Conservation (phyloP, 202 grass and related monocot genomes). For the Musa balbisiana region DNA sequence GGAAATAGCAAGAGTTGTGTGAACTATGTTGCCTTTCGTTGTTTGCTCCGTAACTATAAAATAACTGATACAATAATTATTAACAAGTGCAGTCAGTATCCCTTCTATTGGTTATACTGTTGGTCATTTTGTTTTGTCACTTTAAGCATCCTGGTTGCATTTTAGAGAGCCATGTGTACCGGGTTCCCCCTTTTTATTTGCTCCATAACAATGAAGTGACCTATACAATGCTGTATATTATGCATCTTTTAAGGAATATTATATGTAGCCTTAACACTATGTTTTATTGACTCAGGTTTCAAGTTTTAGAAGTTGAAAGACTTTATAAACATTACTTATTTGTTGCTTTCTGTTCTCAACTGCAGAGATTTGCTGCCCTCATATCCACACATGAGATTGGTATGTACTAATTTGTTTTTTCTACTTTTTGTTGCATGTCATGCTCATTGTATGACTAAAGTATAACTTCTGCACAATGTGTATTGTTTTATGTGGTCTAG, state of each 20-base stretch:
- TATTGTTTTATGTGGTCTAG: constrained; percentile 5
- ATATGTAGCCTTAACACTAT: background rate
- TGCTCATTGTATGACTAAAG: background rate
- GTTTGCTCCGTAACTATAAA: too few species aligned
- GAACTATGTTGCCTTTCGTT: too few species aligned
- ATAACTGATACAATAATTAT: too few species aligned
- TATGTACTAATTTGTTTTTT: constrained; percentile 26
- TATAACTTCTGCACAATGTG: background rate
- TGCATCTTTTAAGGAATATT: background rate
- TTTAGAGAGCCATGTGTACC: too few species aligned
- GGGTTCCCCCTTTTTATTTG: too few species aligned
- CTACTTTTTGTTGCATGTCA: background rate
- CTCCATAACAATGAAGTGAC: too few species aligned
- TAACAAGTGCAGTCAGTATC: too few species aligned
- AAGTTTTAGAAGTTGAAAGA: background rate
- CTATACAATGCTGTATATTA: background rate
- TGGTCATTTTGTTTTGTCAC: too few species aligned
- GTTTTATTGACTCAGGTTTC: background rate
- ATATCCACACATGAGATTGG: constrained; percentile 75
- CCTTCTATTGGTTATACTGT: too few species aligned
- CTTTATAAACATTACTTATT: background rate
- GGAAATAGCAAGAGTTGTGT: too few species aligned
- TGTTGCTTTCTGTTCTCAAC: constrained; percentile 17
- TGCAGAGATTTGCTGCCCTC: constrained; percentile 79
- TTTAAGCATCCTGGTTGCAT: too few species aligned